A percentile compares a stretch with the other conserved stretches of the same genome.
phyloP scores from a whole-genome alignment of 176 grass and related monocot genomes.

The Phyllostachys edulis region DNA sequence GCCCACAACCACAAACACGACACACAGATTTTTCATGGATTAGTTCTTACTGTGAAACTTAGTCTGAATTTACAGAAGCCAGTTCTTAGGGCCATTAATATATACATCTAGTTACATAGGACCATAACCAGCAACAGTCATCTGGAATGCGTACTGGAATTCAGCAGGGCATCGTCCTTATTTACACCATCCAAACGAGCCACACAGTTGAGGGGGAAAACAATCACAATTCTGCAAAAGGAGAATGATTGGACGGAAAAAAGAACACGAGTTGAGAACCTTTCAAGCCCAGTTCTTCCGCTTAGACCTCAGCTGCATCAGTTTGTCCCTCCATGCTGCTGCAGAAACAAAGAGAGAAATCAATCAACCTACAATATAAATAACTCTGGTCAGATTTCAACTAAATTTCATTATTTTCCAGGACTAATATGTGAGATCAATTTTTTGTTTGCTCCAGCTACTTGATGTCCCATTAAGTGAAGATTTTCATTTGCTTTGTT shows the following conservation, averaged over 20 bases:
- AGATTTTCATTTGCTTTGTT: background rate
- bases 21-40: background rate
- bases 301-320: conserved; percentile 68
- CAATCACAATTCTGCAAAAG: background rate
- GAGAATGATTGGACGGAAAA: background rate
- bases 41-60: conserved; percentile 17
- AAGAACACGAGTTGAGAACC: conserved; percentile 12
- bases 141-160: conserved; percentile 23
- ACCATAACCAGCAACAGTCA: conserved; percentile 22
- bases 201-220: background rate
- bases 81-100: conserved; percentile 26
- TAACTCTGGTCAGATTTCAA: background rate
- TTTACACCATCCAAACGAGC: conserved; percentile 45
- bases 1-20: background rate
- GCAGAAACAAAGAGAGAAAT: conserved; percentile 9
- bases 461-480: background rate
- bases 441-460: background rate
- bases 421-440: background rate
- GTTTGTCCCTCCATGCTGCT: conserved; percentile 81
- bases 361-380: background rate
- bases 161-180: conserved; percentile 30
- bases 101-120: conserved; percentile 40
- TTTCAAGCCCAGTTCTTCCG: conserved; percentile 73
- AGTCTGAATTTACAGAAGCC: conserved; percentile 35
- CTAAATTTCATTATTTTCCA: conserved; percentile 1